Base-by-base conservation (phyloP, 1,284 basidiomycete species). In the Nidula niveotomentosa region DNA sequence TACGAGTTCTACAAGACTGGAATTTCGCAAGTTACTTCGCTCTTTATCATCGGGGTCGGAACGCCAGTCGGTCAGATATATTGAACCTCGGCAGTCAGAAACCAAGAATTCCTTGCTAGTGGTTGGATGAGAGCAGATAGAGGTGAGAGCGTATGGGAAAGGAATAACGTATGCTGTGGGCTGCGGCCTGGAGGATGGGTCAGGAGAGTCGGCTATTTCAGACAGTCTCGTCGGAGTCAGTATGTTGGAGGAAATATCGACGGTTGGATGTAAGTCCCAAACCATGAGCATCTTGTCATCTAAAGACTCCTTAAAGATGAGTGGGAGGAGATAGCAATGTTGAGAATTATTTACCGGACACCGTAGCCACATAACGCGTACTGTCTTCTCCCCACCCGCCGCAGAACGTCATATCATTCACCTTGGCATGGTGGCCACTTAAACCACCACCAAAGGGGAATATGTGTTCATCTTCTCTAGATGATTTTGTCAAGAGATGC, bases 251-350 rank as follows among this genome's bases (percentile, higher is more conserved):
- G 72, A 65, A 39, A 79, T 71, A 55, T 81, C 71, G 51, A 77
- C 54, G 23, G 72, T 65, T 2, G 88, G 87, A 62, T 81, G 74
- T 15, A 93, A 78, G 67, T 93, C 88, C 90, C 90, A 93, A 12
- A 93, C 83, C 81, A 92, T 87, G 48, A 92, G 77, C 77, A 86
- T 87, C 65, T 84, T 88, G 70, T 92, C 90, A 60, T 91, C 90
- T 91, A 57, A 48, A 47, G 9, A 33, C n/a, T 43, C 17, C 17
- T 52, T 35, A 35, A 51, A 57, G 43, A 36, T 56, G 47, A 57
- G 49, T 48, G 36, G 18, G 30, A 41, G 13, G 18, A 12, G 10
- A 47, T 10, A 10, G 10, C 34, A 5, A 49, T 9, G 23, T 6
- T 33, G 47, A 35, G 35, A 47, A 37, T 39, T 10, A 67, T 75